Base-by-base conservation (phyloP, 495 filamentous ascomycete species). In the Talaromyces trachyspermus region DNA sequence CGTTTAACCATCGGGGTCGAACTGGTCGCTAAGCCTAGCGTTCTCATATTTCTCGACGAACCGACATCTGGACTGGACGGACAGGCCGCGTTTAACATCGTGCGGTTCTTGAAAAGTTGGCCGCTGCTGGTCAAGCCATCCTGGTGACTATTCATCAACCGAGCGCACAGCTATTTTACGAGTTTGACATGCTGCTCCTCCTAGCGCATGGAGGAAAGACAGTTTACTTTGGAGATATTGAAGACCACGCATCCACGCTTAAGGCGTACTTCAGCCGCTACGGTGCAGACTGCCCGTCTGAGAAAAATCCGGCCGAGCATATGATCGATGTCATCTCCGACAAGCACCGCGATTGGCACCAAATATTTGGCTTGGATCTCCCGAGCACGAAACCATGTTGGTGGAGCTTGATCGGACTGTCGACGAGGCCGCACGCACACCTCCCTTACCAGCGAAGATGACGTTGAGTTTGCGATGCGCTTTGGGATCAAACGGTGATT, bases 251-350 rank as follows among this genome's bases (percentile, higher is more conserved):
- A n/a, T 53, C 64, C 5, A 65, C 58, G 55, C 69, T 51, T 64
- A 81, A 56, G 72, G 69, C 26, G 82, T 94, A 95, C 64, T 95
- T 95, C 53, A 77, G 81, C 56, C 71, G 76, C 39, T 81, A 89
- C 56, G 82, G 86, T 24, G 86, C 83, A 3, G 66, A 75, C 12
- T 95, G 88, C 61, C 85, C 85, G 1, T 46, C 68, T 3, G 77
- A 82, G 5, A 79, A 82, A 9, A 97, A 76, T 48, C 89, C 89
- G n/a, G 90, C 90, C 7, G 91, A 95, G 59, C 89, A 86, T 77
- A 95, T 96, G 86, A 74, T 96, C 27, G 88, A 95, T 56, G 84
- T 86, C 43, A 90, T 89, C 37, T 60, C 64, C 12, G 64, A 64
- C 4, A 27, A 66, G 24, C 60, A 58, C 33, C 57, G 71, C 9